Conservation (phyloP, 164 flowering plant genomes). For the Chloranthus sessilifolius region DNA sequence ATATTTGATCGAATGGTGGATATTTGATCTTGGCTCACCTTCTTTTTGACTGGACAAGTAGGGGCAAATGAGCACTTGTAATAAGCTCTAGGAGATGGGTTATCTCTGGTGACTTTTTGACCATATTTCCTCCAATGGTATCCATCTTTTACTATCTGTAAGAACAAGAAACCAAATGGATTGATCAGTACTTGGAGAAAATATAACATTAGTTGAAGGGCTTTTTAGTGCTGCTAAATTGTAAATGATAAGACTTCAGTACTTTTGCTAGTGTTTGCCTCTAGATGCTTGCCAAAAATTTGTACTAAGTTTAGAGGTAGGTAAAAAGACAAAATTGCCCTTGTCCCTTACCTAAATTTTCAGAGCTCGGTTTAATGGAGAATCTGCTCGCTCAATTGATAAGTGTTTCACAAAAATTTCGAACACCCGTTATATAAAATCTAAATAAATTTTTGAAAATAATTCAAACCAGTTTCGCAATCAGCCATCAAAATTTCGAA, state of each 20-base stretch:
- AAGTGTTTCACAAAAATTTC: too few relatives aligned
- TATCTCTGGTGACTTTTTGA: slow-evolving; percentile 34
- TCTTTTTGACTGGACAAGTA: slow-evolving; percentile 32
- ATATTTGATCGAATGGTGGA: background rate
- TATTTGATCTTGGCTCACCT: slow-evolving; percentile 14
- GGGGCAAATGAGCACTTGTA: slow-evolving; percentile 36
- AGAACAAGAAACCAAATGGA: background rate
- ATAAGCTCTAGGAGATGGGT: slow-evolving; percentile 40
- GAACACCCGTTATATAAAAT: too few relatives aligned
- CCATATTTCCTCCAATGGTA: slow-evolving; percentile 45
- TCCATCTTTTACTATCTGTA: slow-evolving; percentile 28
- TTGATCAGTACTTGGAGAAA: background rate
- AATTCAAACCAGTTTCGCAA: too few relatives aligned
- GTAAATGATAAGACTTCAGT: background rate
- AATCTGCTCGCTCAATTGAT: too few relatives aligned
- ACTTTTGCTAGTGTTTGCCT: too few relatives aligned
- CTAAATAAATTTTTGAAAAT: too few relatives aligned
- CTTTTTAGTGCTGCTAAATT: too few relatives aligned
- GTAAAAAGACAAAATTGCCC: too few relatives aligned
- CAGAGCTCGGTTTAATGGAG: too few relatives aligned
- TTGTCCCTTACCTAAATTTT: too few relatives aligned
- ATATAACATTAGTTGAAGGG: background rate
- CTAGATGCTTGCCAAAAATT: background rate
- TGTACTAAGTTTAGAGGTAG: too few relatives aligned
- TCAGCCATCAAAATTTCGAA: too few relatives aligned